phyloP scores from a whole-genome alignment of 108 stramenopile genomes.

The Pseudonitzschia pungens region DNA sequence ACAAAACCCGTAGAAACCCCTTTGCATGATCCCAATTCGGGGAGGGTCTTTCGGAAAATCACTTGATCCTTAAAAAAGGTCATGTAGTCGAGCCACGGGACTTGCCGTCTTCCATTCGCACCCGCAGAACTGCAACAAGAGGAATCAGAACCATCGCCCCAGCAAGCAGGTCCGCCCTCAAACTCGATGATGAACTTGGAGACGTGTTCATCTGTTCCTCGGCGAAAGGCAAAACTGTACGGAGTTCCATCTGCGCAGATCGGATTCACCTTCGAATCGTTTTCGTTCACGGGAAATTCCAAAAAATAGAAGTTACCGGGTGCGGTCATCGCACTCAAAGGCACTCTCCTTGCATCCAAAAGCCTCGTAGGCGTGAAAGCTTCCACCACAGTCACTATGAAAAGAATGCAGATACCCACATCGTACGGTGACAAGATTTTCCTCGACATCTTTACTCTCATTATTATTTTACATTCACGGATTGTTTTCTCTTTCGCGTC shows the following conservation, averaged over 20 bases:
- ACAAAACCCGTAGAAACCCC: conserved; percentile 12
- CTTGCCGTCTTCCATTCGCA: background rate
- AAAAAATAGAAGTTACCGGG: conserved; percentile 11
- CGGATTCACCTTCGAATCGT: conserved; percentile 8
- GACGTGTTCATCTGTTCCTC: conserved; percentile 7
- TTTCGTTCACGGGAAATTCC: conserved; percentile 15
- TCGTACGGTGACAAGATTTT: no score
- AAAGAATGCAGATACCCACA: no score
- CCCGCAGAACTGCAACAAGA: background rate
- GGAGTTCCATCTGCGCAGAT: conserved; percentile 12
- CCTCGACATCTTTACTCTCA: no score
- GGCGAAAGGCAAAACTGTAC: conserved; percentile 8
- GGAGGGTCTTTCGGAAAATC: background rate
- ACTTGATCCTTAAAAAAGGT: background rate
- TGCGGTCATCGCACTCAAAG: background rate
- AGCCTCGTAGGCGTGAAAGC: background rate
- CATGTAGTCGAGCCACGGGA: background rate
- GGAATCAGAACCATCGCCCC: background rate
- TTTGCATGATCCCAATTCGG: background rate
- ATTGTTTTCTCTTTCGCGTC: no score
- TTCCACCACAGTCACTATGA: no score
- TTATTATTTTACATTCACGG: no score
- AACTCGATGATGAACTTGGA: conserved; percentile 13
- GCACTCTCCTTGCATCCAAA: conserved; percentile 4
- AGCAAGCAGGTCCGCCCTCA: conserved; percentile 19